phyloP scores from a whole-genome alignment of 228 moss, liverwort and hornwort species.

The Sphagnum magellanicum region DNA sequence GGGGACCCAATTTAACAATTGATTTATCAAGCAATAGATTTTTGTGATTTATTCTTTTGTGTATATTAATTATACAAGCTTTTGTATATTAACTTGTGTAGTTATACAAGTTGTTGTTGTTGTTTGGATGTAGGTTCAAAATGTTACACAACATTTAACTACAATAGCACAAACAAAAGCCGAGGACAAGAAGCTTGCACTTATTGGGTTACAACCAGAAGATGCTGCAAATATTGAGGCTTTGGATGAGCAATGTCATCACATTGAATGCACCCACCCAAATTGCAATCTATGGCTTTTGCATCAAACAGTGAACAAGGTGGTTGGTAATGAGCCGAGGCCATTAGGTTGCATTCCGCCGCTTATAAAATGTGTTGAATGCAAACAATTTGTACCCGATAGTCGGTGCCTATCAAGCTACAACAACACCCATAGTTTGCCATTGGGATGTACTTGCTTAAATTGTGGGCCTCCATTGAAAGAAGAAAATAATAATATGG shows the following conservation, averaged over 20 bases:
- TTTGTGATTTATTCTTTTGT: no score
- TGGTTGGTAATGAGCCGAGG: constrained; percentile 8
- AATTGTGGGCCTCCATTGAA: no score
- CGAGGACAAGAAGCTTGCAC: constrained; percentile 75
- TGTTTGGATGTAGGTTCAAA: constrained; percentile 49
- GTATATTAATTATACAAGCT: no score
- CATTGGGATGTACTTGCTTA: no score
- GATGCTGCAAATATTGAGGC: constrained; percentile 18
- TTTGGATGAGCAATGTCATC: constrained; percentile 45
- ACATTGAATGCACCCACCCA: constrained; percentile 59
- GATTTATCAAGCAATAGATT: no score
- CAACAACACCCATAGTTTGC: no score
- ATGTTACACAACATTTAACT: constrained; percentile 68
- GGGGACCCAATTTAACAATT: no score
- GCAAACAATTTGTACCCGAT: constrained; percentile 31
- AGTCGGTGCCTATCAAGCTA: no score
- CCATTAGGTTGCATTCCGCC: constrained; percentile 6
- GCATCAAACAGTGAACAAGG: constrained; percentile 25
- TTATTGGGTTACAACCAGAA: constrained; percentile 41
- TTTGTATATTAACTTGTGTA: no score
- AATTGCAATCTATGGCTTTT: constrained; percentile 58
- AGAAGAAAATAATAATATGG: no score
- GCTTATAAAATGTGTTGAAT: constrained; percentile 43
- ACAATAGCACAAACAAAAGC: constrained; percentile 52
- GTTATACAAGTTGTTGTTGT: background rate